A percentile compares a stretch with the other conserved stretches of the same genome.
Evolutionary conservation across 1,284 basidiomycete genomes (phyloP).

Genomic region (Fomitopsis schrenkii): DNA sequence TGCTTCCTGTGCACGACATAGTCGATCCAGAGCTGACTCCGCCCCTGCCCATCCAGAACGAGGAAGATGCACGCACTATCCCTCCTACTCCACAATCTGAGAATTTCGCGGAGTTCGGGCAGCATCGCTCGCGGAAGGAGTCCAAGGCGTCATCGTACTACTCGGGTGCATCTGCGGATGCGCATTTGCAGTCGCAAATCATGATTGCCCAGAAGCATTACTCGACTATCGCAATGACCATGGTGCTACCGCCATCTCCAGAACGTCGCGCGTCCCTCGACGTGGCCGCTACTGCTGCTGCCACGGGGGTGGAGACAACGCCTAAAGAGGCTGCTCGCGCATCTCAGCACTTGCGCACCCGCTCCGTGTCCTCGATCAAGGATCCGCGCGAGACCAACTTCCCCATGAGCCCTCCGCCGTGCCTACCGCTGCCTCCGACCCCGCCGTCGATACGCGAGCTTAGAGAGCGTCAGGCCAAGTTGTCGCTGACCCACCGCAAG

Average conservation of each 20-base stretch:
- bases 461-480: constrained; percentile 28
- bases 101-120: constrained; percentile 50
- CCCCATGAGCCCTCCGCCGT: constrained; percentile 55
- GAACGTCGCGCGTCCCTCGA: constrained; percentile 33
- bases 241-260: constrained; percentile 48
- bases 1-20: constrained; percentile 50
- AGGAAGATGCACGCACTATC: constrained; percentile 28
- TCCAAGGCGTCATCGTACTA: constrained; percentile 52
- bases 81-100: constrained; percentile 49
- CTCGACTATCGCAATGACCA: constrained; percentile 58
- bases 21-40: constrained; percentile 35
- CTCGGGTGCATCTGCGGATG: constrained; percentile 42
- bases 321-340: constrained; percentile 20
- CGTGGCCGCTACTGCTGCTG: constrained; percentile 22
- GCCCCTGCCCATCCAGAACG: constrained; percentile 31
- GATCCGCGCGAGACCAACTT: constrained; percentile 31
- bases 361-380: constrained; percentile 44
- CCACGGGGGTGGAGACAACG: constrained; percentile 25
- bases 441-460: constrained; percentile 54
- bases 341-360: constrained; percentile 39
- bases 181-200: constrained; percentile 46
- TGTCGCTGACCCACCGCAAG: constrained; percentile 47
- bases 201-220: constrained; percentile 70
- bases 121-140: constrained; percentile 37
- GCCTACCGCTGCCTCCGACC: constrained; percentile 64